Base-by-base conservation (phyloP, 495 filamentous ascomycete species). In the Astrothelium macrocarpum region DNA sequence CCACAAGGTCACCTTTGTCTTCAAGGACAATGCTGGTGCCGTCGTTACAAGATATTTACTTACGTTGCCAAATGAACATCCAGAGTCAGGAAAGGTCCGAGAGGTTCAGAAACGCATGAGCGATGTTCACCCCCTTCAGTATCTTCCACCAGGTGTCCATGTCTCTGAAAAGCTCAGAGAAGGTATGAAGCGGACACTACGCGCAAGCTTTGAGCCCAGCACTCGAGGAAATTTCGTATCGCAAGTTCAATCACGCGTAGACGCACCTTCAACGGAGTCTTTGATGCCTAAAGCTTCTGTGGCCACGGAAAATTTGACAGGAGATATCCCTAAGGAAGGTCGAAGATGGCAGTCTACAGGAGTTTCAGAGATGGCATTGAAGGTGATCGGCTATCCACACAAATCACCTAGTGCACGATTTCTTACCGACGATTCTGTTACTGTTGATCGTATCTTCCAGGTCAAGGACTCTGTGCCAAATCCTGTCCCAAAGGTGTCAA, bases 1-100 rank as follows among this genome's bases (percentile, higher is more conserved):
- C 20, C 77, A 78, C 20, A 82, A 84, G 61, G 65, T 86, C 25
- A 80, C 78, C 0, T 91, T 95, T 68, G 80, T 78, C 46, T 87
- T 88, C 65, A 78, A 75, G 65, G 78, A 79, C 53, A 74, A 66
- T 28, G 77, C 79, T 59, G 85, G 85, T 1, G 67, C 79, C 20
- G 76, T 79, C 69, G 75, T 79, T n/a, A 85, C 80, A 14, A 85
- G 79, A 64, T 78, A 72, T 12, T 78, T 90, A 26, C 62, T 90
- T 23, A 75, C 75, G 10, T 76, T 76, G 49, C 70, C 77, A 12
- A 75, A 81, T 16, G 72, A 86, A 26, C 63, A 74, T 14, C 69
- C 80, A n/a, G 73, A 81, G 20, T 78, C 81, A 60, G 76, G 79
- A 3, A 65, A 77, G 20, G 76, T 88, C n/a, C 77, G 76, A 59